Evolutionary conservation across 2,329 filamentous ascomycete species (phyloP), one percentile per base, ranked within the genome.

Genomic region (Colletotrichum higginsianum): DNA sequence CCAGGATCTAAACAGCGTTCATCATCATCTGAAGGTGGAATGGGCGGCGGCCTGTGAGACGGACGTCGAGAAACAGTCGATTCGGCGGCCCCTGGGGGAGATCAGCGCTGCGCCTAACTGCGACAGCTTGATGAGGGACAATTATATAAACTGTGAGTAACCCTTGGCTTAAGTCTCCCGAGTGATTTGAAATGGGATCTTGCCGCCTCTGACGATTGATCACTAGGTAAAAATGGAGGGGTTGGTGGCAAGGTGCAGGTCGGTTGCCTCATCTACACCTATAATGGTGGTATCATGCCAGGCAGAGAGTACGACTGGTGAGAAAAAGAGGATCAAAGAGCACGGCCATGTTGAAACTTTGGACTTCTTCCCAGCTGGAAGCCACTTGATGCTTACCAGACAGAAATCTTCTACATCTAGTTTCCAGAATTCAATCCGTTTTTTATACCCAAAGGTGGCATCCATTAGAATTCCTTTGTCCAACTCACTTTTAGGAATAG

Each of bases 251-350:
- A 26, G 16, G 46, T 52, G 15, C 47, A 62, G 60, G 46, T 52
- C 30, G 47, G 46, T 18, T 62, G 46, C 30, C 60, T 52, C 35
- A 18, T 62, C 5, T 62, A 62, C 30, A 50, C 46, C 38, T 62
- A 62, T 30, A 62, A 62, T 15, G 60, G 60, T 42, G 60, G 60
- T 1, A 62, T 49, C n/a, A 44, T 50, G n/a, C 15, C 30, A 0
- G 60, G 46, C 4, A 62, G 30, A 18, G 30, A 40, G 15, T 61
- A 61, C 46, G 26, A 61, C 18, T 61, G 58, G 58, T 50, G 13
- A 61, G 46, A 3, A 4, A 13, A 9, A 1, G 13, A 11, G 23
- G 13, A n/a, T 38, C 21, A 35, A 53, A 9, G 16, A n/a, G 16
- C 9, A 18, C 7, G 15, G n/a, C 5, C 16, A n/a, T n/a, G n/a